These are phyloP conservation scores for Chaetomiaceae sp. DNA, from an alignment of 2,329 filamentous ascomycete genomes.

Conservation along the genomic window DNA sequence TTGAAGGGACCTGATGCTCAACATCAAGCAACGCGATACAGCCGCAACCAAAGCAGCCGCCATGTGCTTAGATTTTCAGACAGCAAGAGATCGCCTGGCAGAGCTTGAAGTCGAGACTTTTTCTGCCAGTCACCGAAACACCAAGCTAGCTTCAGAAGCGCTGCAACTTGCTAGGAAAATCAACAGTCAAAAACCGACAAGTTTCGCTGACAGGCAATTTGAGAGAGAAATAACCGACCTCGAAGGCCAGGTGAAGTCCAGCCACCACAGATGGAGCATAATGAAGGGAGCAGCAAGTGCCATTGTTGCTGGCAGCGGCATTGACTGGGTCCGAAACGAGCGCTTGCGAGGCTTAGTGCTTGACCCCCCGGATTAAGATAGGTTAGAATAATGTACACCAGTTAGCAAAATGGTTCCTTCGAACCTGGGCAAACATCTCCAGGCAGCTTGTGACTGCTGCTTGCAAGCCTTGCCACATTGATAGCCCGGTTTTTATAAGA, in stretches of 20 bases:
- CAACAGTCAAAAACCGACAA: constrained; percentile 38
- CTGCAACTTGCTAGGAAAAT: constrained; percentile 53
- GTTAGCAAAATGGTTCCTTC: not conserved
- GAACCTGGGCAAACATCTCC: no score
- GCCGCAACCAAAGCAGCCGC: constrained; percentile 60
- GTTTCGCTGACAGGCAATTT: constrained; percentile 46
- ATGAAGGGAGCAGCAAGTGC: constrained; percentile 77
- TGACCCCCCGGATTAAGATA: constrained; percentile 39
- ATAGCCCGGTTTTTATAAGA: no score
- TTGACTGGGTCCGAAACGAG: constrained; percentile 73
- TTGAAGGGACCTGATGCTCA: constrained; percentile 61
- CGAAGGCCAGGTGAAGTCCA: constrained; percentile 56
- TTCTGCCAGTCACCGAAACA: constrained; percentile 55
- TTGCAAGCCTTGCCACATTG: no score
- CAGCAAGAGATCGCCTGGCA: constrained; percentile 50
- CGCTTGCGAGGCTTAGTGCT: constrained; percentile 66
- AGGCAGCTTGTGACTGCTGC: no score
- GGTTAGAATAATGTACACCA: not conserved
- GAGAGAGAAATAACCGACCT: constrained; percentile 54
- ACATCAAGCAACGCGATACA: constrained; percentile 63
- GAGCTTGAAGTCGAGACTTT: constrained; percentile 56
- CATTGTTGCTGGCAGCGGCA: constrained; percentile 73
- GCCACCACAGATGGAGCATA: constrained; percentile 64
- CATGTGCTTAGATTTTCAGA: constrained; percentile 50
- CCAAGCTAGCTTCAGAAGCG: constrained; percentile 57